Base-by-base conservation (phyloP, 805 yeast species). In the Hanseniaspora occidentalis region DNA sequence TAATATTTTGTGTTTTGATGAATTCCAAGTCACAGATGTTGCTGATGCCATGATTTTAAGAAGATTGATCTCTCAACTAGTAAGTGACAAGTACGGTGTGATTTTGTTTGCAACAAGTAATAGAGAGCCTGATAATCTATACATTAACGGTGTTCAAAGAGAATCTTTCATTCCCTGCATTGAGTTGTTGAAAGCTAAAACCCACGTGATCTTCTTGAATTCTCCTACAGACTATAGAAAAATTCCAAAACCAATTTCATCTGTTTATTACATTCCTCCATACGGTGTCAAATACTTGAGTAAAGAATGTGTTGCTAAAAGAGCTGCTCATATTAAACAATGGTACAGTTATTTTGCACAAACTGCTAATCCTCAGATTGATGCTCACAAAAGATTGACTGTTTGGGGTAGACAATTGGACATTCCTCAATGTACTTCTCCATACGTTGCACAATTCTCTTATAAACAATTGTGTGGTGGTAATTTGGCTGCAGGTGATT, bases 41-140 rank as follows among this genome's bases (percentile, higher is more conserved):
- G 98, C 97, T 0, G 98, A 92, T 60, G 98, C 98, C 2, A 92
- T 92, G 97, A 68, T 92, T 25, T 67, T 92, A 34, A 73, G 98
- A 47, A 68, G 96, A 38, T 64, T 88, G 31, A 54, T 84, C 31
- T 73, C 75, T 51, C 60, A 75, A 29, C 67, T 84, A n/a, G 61
- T 88, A 42, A 72, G 80, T 36, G 74, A 78, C 1, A 73, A 79
- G 39, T 80, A 81, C 52, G 97, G 97, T 1, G 78, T 88, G 18
- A 77, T 88, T 1, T 62, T 92, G 8, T 88, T 92, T 65, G 88
- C 95, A 21, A 92, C 98, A 1, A 85, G 96, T 6, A 92, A 92
- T 60, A 75, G 98, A 50, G 88, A 88, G 1, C 98, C 98, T 0
- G 92, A 83, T 58, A 96, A 86, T 47, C 67, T 92, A 42, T 92